Evolutionary conservation across 108 stramenopile species (phyloP).

Genomic region (Phaeodactylum tricornutum): DNA sequence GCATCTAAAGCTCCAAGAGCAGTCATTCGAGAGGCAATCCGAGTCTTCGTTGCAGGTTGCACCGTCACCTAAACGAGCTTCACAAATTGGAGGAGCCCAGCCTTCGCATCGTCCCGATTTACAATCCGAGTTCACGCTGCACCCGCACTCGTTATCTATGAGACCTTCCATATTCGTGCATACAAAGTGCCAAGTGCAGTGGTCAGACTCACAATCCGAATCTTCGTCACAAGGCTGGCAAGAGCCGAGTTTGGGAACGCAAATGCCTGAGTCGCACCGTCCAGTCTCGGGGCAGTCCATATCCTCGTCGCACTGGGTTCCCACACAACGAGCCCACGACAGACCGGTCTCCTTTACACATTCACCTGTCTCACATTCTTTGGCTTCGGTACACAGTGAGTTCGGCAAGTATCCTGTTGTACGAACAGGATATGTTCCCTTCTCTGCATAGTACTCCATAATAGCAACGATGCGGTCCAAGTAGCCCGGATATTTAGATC

Average conservation of each 20-base stretch:
- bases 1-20: slow-evolving; percentile 13
- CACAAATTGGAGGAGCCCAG: slow-evolving; percentile 3
- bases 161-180: slow-evolving; percentile 8
- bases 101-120: slow-evolving; percentile 14
- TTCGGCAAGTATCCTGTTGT: slow-evolving; percentile 7
- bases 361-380: slow-evolving; percentile 11
- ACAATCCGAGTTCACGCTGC: slow-evolving; percentile 6
- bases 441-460: background rate
- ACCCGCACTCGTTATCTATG: slow-evolving; percentile 19
- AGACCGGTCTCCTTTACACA: slow-evolving; percentile 12
- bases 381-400: slow-evolving; percentile 9
- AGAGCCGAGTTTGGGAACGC: slow-evolving; percentile 14
- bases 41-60: slow-evolving; percentile 15
- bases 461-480: slow-evolving; percentile 13
- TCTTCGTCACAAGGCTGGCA: slow-evolving; percentile 25
- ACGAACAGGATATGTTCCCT: slow-evolving; percentile 10
- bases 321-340: slow-evolving; percentile 5
- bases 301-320: slow-evolving; percentile 12
- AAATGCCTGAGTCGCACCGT: slow-evolving; percentile 22
- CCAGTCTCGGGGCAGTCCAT: slow-evolving; percentile 17
- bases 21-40: slow-evolving; percentile 11
- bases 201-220: slow-evolving; percentile 10
- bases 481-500: slow-evolving; percentile 21
- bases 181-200: slow-evolving; percentile 4
- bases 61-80: slow-evolving; percentile 5